These are phyloP conservation scores for Adansonia digitata DNA, from an alignment of 345 rosid genomes.

Conservation along the genomic window DNA sequence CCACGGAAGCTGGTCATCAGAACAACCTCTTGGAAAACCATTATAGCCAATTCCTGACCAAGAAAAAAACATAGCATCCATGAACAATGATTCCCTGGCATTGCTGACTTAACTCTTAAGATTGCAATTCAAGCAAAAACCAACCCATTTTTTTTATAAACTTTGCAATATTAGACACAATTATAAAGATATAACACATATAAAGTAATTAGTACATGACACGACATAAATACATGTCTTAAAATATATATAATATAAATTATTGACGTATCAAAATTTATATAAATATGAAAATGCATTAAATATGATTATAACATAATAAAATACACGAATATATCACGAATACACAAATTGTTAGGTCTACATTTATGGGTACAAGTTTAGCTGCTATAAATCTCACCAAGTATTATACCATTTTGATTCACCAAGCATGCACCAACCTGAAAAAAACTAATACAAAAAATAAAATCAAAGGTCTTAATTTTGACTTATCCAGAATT, in stretches of 20 bases:
- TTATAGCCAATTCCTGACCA: conserved; percentile 86
- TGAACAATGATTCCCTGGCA: background rate
- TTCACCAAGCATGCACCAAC: conserved; percentile 97
- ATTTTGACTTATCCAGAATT: background rate
- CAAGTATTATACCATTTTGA: conserved; percentile 80
- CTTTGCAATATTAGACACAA: too few species aligned
- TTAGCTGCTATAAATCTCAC: conserved; percentile 34
- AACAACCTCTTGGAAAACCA: conserved; percentile 98
- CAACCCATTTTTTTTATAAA: too few species aligned
- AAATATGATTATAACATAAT: too few species aligned
- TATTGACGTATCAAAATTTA: too few species aligned
- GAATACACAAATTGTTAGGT: too few species aligned
- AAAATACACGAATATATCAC: too few species aligned
- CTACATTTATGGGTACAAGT: too few species aligned
- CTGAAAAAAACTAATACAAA: conserved; percentile 27
- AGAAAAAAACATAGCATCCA: background rate
- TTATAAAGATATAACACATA: too few species aligned
- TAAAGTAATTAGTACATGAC: too few species aligned
- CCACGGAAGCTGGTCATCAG: conserved; percentile 97
- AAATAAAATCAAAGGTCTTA: conserved; percentile 13
- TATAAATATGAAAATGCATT: too few species aligned
- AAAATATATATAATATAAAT: too few species aligned
- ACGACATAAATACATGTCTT: too few species aligned
- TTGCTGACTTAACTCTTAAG: background rate
- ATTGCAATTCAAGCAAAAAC: conserved; percentile 2